A percentile compares a stretch with the other conserved stretches of the same genome.
phyloP scores from a whole-genome alignment of 805 yeast genomes.

The Dipodascopsis uninucleata region DNA sequence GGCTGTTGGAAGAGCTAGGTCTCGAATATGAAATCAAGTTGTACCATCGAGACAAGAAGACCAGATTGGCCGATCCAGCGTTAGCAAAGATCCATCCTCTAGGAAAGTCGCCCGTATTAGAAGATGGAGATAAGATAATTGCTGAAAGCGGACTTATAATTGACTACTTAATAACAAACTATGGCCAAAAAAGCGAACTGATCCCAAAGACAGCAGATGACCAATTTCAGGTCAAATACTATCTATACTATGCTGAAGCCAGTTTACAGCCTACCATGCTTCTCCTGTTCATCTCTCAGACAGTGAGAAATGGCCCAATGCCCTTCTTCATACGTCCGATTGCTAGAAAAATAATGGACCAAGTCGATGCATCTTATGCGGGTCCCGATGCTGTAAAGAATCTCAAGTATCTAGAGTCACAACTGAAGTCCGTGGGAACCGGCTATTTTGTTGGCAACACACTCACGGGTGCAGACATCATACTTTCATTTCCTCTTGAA shows the following conservation, averaged over 20 bases:
- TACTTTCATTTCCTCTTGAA: slow-evolving; percentile 47
- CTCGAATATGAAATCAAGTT: slow-evolving; percentile 53
- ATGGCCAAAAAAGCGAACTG: slow-evolving; percentile 42
- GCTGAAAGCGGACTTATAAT: slow-evolving; percentile 63
- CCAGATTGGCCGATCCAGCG: slow-evolving; percentile 49
- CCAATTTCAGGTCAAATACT: slow-evolving; percentile 47
- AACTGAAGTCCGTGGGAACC: slow-evolving; percentile 42
- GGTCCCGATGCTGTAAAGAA: slow-evolving; percentile 44
- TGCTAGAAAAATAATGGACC: slow-evolving; percentile 43
- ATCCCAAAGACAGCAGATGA: slow-evolving; percentile 42
- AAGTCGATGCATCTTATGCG: slow-evolving; percentile 49
- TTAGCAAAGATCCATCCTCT: slow-evolving; percentile 54
- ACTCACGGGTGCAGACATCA: slow-evolving; percentile 59
- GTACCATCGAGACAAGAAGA: slow-evolving; percentile 48
- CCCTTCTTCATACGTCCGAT: slow-evolving; percentile 49
- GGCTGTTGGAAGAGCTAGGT: slow-evolving; percentile 61
- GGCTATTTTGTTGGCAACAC: slow-evolving; percentile 62
- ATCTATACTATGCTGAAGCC: slow-evolving; percentile 58
- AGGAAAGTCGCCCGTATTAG: slow-evolving; percentile 63
- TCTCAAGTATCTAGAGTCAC: slow-evolving; percentile 43
- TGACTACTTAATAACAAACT: slow-evolving; percentile 49
- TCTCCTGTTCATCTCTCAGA: slow-evolving; percentile 33
- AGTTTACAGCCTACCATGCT: slow-evolving; percentile 51
- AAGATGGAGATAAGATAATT: slow-evolving; percentile 42
- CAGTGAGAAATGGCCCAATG: slow-evolving; percentile 18